Percentiles rank a stretch among this genome's conserved stretches.
Evolutionary conservation across 345 rosid species (phyloP).

Genomic region (Eucalyptus sideroxylon): DNA sequence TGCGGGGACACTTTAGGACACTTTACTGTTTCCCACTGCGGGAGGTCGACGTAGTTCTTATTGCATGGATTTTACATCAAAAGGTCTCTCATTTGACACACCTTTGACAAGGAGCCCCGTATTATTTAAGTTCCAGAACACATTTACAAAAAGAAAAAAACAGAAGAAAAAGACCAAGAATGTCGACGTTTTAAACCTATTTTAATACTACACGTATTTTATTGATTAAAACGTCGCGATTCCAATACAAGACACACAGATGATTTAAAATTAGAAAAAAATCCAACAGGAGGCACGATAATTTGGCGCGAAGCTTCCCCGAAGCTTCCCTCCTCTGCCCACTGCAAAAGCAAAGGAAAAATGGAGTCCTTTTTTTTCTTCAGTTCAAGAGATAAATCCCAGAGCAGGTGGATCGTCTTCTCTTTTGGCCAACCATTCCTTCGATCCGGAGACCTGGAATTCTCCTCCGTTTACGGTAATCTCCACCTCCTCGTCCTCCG

Average conservation of each 20-base stretch:
- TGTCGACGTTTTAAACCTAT: not conserved
- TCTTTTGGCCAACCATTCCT: not conserved
- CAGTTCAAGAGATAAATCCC: accelerated
- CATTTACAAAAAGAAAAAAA: not conserved
- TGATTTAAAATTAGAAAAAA: not conserved
- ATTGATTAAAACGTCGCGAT: not conserved
- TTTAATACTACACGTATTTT: too few species aligned
- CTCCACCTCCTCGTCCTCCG: not conserved
- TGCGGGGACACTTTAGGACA: too few species aligned
- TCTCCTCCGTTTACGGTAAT: not conserved
- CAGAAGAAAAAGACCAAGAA: not conserved
- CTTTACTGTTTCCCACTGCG: not conserved
- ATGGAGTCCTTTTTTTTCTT: accelerated
- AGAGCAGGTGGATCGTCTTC: not conserved
- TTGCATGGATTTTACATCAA: not conserved
- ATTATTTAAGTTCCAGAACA: too few species aligned
- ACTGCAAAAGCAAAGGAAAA: accelerated
- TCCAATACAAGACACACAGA: accelerated
- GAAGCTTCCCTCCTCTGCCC: not conserved
- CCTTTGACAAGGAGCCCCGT: not conserved
- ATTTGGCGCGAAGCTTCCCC: not conserved
- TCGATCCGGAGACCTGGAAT: not conserved
- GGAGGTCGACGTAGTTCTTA: not conserved
- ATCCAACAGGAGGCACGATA: too few species aligned
- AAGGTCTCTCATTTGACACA: not conserved